Evolutionary conservation across 306 rosid species (phyloP), one percentile per base, ranked within the genome.

Genomic region (Citrullus colocynthis): DNA sequence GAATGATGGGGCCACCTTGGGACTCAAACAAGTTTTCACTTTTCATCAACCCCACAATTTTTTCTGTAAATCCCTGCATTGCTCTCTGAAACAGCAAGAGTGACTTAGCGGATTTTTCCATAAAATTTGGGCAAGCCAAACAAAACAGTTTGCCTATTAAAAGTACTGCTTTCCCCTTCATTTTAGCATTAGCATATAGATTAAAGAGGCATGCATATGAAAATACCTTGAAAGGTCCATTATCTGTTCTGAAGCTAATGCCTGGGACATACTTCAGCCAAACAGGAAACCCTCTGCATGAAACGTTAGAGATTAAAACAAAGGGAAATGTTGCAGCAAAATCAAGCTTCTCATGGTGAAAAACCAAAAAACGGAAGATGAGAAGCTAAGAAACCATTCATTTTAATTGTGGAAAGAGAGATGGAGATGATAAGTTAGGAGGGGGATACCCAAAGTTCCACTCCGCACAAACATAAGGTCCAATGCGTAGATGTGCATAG

Each of bases 381-480:
- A 64, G n/a, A 64, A 4, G 71, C 13, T 9, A 15, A 42, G 59
- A 55, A 8, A 65, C 18, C 45, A 51, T 51, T 9, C 30, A 6
- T 17, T 21, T 16, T 51, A n/a, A 8, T 49, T 10, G 9, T 54
- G 28, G 16, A 61, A 37, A 72, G 59, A 54, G 21, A 69, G 54
- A 60, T 21, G 73, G 57, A 77, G 51, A 80, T 16, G 14, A 34
- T 34, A 21, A 55, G 32, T 18, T 21, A 44, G 62, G 75, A 70
- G 62, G 36, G 64, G 64, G 62, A 78, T 96, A 96, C 99, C 99
- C 99, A 52, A 92, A 92, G 85, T 96, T 96, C 99, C 99, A 96
- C 79, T 96, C 99, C 15, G 98, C 99, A 85, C 99, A 96, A 80
- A 96, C 97, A 81, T 96, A 96, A 82, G 99, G 99, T 84, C 99